Evolutionary conservation across 2,329 filamentous ascomycete species (phyloP).

Genomic region (Ciborinia camelliae): DNA sequence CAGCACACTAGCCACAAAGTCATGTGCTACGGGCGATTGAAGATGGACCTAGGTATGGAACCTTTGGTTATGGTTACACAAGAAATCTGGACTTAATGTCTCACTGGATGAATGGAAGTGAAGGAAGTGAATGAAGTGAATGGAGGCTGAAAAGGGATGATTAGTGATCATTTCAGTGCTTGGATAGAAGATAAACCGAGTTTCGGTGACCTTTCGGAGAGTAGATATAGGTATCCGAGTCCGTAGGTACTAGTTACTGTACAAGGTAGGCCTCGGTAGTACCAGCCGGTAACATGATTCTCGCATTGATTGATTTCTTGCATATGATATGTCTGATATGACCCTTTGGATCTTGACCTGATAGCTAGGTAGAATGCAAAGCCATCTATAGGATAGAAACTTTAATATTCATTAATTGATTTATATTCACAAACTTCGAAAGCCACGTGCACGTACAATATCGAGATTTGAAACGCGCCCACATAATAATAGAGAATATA

Average conservation of each 20-base stretch:
- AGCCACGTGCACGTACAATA: no score
- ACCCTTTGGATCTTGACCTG: background rate
- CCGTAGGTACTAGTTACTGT: background rate
- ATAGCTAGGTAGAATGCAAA: background rate
- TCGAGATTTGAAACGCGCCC: no score
- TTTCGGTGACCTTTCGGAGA: background rate
- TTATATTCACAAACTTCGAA: no score
- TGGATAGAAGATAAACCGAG: background rate
- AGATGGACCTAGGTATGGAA: no score
- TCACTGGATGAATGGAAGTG: background rate
- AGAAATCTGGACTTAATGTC: background rate
- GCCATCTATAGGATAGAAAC: no score
- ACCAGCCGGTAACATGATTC: background rate
- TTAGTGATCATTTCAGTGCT: background rate
- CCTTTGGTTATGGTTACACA: background rate
- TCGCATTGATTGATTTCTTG: constrained; percentile 2
- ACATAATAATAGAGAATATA: no score
- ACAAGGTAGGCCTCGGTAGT: background rate
- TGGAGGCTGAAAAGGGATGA: background rate
- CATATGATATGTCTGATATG: background rate
- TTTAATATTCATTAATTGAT: no score
- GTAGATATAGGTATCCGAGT: background rate
- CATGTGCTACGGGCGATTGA: constrained; percentile 3
- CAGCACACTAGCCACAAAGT: background rate
- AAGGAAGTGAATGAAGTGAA: no score